Evolutionary conservation across 1,284 basidiomycete species (phyloP), one percentile per base, ranked within the genome.

Genomic region (Microbotryum intermedium): DNA sequence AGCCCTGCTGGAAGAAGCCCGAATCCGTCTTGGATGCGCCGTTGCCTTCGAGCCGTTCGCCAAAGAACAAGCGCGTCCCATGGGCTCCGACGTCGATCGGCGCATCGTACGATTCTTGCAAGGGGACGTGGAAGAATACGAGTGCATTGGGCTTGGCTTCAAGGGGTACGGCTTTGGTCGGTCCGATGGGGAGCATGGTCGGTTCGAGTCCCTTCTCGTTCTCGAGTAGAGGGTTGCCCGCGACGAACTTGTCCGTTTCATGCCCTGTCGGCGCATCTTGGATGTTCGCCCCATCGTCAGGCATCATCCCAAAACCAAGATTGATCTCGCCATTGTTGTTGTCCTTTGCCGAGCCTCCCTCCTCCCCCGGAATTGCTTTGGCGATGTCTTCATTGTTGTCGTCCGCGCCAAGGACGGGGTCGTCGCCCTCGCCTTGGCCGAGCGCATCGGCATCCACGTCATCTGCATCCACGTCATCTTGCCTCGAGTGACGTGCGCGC

Each of bases 111-210:
- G 73, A 67, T 50, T 82, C 87, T n/a, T 74, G 89, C 79, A 94
- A 71, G 48, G 91, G 91, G 56, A 95, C 94, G 70, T 95, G 91
- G 83, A 93, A 94, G 77, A 92, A 94, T 85, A 90, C 88, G 49
- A 70, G 57, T 0, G 89, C 91, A 70, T 93, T 93, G 2, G 90
- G 90, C 74, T 91, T 93, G 5, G 87, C 88, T 8, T 49, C 39
- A 1, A 92, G 78, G 56, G 80, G 82, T 49, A 75, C 78, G 0
- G 73, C 77, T 28, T 75, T 26, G 1, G 63, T 63, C 34, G 66
- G 64, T 2, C 63, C 61, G 20, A 30, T 46, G 2, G 64, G 61
- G 6, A 61, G 53, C 4, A 28, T 50, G 16, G 48, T 62, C 20
- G 66, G 61, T 74, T 55, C 45, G 23, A 60, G 59, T 44, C 62